A percentile compares a stretch with the other conserved stretches of the same genome.
Conservation (phyloP, 1,284 basidiomycete genomes). For the Takashimella tepidaria region DNA sequence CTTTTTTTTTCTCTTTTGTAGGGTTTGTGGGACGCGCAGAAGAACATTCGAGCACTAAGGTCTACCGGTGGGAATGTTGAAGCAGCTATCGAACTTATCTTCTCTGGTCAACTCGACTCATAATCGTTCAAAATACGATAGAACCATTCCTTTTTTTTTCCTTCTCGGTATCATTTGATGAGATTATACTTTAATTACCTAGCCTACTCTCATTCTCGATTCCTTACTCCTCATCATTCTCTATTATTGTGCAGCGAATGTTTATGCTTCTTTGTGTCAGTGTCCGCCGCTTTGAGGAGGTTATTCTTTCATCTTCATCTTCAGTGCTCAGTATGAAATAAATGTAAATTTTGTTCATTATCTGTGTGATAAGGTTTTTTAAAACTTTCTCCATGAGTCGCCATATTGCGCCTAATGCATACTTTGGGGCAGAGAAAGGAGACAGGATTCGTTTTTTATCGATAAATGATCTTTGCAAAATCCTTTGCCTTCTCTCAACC, state of each 20-base stretch:
- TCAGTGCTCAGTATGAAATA: too few relatives aligned
- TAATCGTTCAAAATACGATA: conserved; percentile 1
- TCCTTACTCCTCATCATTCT: neutral
- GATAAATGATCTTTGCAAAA: too few relatives aligned
- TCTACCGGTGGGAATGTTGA: conserved; percentile 86
- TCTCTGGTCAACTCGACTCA: conserved; percentile 54
- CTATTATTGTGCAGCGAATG: neutral
- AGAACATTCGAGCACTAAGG: conserved; percentile 81
- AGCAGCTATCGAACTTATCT: conserved; percentile 83
- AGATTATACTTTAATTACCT: neutral
- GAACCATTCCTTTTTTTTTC: neutral
- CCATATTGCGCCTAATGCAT: too few relatives aligned
- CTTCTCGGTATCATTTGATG: too few relatives aligned
- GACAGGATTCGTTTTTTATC: too few relatives aligned
- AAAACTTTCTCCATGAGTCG: too few relatives aligned
- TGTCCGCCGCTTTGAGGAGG: too few relatives aligned
- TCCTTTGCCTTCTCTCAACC: too few relatives aligned
- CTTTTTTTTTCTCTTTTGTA: conserved; percentile 36
- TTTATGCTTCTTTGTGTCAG: neutral
- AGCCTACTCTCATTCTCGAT: neutral
- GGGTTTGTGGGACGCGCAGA: conserved; percentile 79
- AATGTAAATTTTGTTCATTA: too few relatives aligned
- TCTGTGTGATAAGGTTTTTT: too few relatives aligned
- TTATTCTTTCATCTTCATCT: too few relatives aligned
- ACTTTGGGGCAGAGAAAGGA: too few relatives aligned